Percentiles rank a stretch among this genome's conserved stretches.
Conservation (phyloP, 179 eudicot species). For the Beta corolliflora region DNA sequence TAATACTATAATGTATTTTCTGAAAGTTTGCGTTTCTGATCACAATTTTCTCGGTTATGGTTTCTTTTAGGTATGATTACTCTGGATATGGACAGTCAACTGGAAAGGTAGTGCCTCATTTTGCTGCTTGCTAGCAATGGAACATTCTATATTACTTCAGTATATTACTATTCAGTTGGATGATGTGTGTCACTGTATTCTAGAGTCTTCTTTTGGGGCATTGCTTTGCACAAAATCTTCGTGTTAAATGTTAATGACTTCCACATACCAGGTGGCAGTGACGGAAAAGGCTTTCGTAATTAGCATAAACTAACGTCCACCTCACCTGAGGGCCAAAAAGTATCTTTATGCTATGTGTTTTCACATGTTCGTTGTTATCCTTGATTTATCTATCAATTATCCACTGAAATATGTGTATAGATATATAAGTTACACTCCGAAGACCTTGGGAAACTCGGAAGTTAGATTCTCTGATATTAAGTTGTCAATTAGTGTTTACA, state of each 20-base stretch:
- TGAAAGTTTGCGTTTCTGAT: slow-evolving; percentile 6
- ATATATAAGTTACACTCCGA: background rate
- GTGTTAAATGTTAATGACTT: background rate
- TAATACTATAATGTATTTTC: background rate
- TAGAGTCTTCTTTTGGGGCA: background rate
- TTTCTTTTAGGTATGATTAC: slow-evolving; percentile 76
- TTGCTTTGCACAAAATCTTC: background rate
- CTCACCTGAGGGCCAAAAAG: background rate
- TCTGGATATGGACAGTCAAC: slow-evolving; percentile 97
- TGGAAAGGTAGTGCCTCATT: slow-evolving; percentile 69
- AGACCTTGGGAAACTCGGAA: background rate
- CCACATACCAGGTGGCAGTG: background rate
- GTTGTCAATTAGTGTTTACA: background rate
- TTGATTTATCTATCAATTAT: too few species aligned
- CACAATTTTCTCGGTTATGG: background rate
- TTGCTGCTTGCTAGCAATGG: slow-evolving; percentile 11
- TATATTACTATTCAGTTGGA: background rate
- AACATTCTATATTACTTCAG: background rate
- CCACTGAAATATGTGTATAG: background rate
- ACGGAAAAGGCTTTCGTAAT: background rate
- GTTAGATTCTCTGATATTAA: background rate
- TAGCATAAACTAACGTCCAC: background rate
- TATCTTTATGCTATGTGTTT: background rate
- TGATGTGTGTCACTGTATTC: background rate
- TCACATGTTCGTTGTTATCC: background rate